Base-by-base conservation (phyloP, 176 grass and related monocot genomes). In the Bolboschoenus planiculmis region DNA sequence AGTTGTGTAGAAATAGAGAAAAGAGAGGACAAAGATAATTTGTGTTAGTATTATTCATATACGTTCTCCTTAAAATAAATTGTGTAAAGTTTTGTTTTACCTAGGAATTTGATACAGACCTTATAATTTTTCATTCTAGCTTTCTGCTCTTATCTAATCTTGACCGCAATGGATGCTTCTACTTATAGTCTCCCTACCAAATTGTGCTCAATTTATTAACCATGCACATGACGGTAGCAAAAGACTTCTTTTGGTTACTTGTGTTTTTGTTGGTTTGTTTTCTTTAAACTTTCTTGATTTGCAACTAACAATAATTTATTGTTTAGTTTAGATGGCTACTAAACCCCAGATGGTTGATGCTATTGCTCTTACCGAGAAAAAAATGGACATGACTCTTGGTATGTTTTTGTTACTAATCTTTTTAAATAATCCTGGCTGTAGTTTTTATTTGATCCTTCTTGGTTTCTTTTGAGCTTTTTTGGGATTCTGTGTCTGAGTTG, bases 321-420 rank as follows among this genome's bases (percentile, higher is more conserved):
- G 13, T 62, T 5, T 73, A 86, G 88, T 80, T 10, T 61, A 90
- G 91, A 99, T 99, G 97, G 91, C 85, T 57, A 70, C 91, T 43
- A 86, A 90, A 3, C 89, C 89, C 46, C 86, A 91, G 26, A 91
- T 68, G 24, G 87, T 87, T 81, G 91, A 95, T 80, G 80, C 88
- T 55, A 89, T 95, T 88, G 97, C 97, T 56, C 76, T 89, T 79
- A 99, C 97, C 3, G 97, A 99, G 93, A 99, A 99, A 88, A 99
- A 99, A 75, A 96, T 99, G 97, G 97, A 99, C 86, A 99, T 99
- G 96, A 90, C 87, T 78, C 87, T 99, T 65, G 96, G 96, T 99
- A 91, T 83, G 44, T 36, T 47, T 61, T 2, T 14, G 6, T 15
- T 23, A 57, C 79, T 82, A 3, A 16, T 33, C 13, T 33, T 5